Percentiles rank a stretch among this genome's conserved stretches.
These are phyloP conservation scores for Metarhizium album DNA, from an alignment of 2,329 filamentous ascomycete species.

Conservation along the genomic window DNA sequence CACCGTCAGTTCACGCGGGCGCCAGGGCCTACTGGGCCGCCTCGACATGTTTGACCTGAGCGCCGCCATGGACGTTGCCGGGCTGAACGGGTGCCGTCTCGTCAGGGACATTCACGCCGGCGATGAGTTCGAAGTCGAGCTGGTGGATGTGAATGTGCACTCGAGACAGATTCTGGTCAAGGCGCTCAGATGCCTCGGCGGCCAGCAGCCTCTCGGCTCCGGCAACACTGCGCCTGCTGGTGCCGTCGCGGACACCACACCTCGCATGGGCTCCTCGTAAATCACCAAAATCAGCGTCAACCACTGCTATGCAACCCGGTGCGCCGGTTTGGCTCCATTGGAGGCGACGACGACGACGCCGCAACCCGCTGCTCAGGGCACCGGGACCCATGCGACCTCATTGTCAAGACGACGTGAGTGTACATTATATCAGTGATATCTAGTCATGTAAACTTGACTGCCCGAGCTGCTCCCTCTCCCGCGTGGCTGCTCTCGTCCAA, in stretches of 20 bases:
- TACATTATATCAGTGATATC: no score
- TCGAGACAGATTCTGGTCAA: slow-evolving; percentile 34
- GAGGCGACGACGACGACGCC: no score
- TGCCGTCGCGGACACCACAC: not conserved
- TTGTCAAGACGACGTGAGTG: no score
- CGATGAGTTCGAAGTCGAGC: slow-evolving; percentile 45
- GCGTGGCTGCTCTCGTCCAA: no score
- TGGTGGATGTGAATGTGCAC: slow-evolving; percentile 43
- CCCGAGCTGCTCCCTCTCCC: no score
- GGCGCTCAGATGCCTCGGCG: slow-evolving; percentile 23
- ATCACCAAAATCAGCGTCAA: not conserved
- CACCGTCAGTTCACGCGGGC: slow-evolving; percentile 29
- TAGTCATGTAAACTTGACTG: no score
- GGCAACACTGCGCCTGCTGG: not conserved
- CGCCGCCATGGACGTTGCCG: slow-evolving; percentile 29
- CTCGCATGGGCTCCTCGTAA: not conserved
- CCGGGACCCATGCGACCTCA: no score
- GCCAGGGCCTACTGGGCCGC: slow-evolving; percentile 26
- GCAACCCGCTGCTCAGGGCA: not conserved
- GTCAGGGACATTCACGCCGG: slow-evolving; percentile 34
- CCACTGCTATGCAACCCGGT: not conserved
- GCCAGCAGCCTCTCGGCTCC: not conserved
- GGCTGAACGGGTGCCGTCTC: slow-evolving; percentile 26
- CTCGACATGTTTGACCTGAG: slow-evolving; percentile 40
- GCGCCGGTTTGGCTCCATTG: no score